Evolutionary conservation across 441 rosid species (phyloP), one percentile per base, ranked within the genome.

Genomic region (Rhodomyrtus psidioides): DNA sequence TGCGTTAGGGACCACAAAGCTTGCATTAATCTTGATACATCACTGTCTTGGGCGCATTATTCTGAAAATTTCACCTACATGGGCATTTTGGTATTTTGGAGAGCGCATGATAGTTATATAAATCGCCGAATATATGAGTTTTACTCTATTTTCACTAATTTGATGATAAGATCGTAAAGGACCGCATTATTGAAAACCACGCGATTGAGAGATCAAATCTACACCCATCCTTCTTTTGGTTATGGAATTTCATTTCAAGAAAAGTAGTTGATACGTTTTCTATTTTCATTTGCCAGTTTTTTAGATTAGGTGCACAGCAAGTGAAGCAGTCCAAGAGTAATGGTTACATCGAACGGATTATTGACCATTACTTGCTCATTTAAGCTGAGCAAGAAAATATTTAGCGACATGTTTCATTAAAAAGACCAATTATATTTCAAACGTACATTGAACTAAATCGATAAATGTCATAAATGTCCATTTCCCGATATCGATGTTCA

Each of bases 331-430:
- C n/a, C n/a, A n/a, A n/a, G n/a, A n/a, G n/a, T n/a, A n/a, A n/a
- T n/a, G n/a, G n/a, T n/a, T n/a, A n/a, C n/a, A n/a, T n/a, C n/a
- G n/a, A n/a, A n/a, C n/a, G n/a, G n/a, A n/a, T n/a, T n/a, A n/a
- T n/a, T n/a, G n/a, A n/a, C n/a, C n/a, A n/a, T n/a, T 46, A 9
- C 76, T 30, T 3, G 2, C 46, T 34, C 24, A 21, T 9, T 19
- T 28, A 10, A 34, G 46, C 44, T 1, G 8, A 34, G 14, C 0
- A 1, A 9, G 26, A 65, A 30, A 19, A 23, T 34, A 30, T 65
- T 2, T 34, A 10, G 7, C 30, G 26, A 9, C 46, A 2, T 1
- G 26, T 34, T 34, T 19, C 0, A 2, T 2, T 0, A n/a, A 3
- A 34, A 17, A 30, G 34, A 2, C 1, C 5, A 65, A 9, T 2